Conservation (phyloP, 2,329 filamentous ascomycete genomes). For the Trichothecium sympodiale region DNA sequence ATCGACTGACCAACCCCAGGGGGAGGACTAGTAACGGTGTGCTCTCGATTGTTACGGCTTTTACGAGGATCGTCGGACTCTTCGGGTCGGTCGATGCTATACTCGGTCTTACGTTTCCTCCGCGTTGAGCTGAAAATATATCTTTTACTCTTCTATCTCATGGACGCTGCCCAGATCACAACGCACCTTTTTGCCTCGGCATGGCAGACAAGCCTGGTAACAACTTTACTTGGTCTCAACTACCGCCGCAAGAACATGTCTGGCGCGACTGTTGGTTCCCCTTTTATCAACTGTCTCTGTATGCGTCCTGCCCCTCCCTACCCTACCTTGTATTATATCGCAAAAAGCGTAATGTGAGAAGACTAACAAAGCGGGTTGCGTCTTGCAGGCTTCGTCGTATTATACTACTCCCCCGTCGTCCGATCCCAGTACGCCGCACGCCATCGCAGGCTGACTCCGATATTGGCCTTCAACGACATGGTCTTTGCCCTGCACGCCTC, state of each 20-base stretch:
- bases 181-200: slow-evolving; percentile 49
- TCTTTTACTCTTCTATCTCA: slow-evolving; percentile 89
- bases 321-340: slow-evolving; percentile 1
- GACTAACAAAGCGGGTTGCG: no score
- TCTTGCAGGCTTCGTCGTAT: slow-evolving; percentile 57
- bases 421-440: slow-evolving; percentile 74
- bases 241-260: slow-evolving; percentile 63
- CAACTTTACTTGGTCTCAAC: no score
- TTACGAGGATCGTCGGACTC: slow-evolving; percentile 66
- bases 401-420: slow-evolving; percentile 71
- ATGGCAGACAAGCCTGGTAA: slow-evolving; percentile 55
- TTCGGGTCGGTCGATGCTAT: slow-evolving; percentile 43
- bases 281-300: slow-evolving; percentile 59
- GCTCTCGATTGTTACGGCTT: slow-evolving; percentile 58
- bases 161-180: slow-evolving; percentile 68
- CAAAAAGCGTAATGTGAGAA: not conserved
- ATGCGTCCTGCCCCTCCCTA: no score
- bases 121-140: slow-evolving; percentile 95
- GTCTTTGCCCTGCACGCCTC: slow-evolving; percentile 77
- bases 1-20: slow-evolving; percentile 19
- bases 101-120: slow-evolving; percentile 72
- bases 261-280: slow-evolving; percentile 83
- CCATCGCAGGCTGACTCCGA: slow-evolving; percentile 64
- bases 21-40: slow-evolving; percentile 33
- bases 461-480: slow-evolving; percentile 83